Evolutionary conservation across 2,329 filamentous ascomycete genomes (phyloP).

Genomic region (Monosporascus sp.): DNA sequence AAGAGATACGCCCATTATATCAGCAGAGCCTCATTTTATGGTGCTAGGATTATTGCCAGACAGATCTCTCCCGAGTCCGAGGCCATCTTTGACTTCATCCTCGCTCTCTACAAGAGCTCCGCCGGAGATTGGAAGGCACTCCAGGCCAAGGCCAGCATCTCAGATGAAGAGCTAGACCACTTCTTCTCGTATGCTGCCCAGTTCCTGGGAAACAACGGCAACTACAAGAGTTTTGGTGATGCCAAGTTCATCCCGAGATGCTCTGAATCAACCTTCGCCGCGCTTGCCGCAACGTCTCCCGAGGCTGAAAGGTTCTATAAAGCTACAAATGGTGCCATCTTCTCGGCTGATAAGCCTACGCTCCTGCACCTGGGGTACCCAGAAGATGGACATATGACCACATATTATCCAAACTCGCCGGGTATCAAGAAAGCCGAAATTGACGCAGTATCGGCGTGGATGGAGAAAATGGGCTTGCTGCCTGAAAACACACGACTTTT

Average conservation of each 20-base stretch:
- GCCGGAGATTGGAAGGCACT: constrained; percentile 68
- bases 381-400: constrained; percentile 71
- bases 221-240: constrained; percentile 85
- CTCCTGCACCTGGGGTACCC: constrained; percentile 73
- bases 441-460: constrained; percentile 63
- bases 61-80: constrained; percentile 80
- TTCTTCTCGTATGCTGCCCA: constrained; percentile 75
- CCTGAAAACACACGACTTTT: constrained; percentile 72
- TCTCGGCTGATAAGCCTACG: constrained; percentile 57
- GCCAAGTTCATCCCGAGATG: constrained; percentile 77
- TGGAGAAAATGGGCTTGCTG: constrained; percentile 66
- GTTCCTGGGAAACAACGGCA: constrained; percentile 75
- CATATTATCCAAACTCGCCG: constrained; percentile 74
- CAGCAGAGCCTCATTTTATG: constrained; percentile 72
- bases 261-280: constrained; percentile 56
- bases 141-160: constrained; percentile 58
- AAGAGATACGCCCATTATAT: constrained; percentile 91
- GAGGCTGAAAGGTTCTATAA: constrained; percentile 61
- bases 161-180: constrained; percentile 56
- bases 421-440: constrained; percentile 73
- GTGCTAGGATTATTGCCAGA: constrained; percentile 71
- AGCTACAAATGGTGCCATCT: constrained; percentile 66
- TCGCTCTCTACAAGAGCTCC: constrained; percentile 62
- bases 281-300: constrained; percentile 55
- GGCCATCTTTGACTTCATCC: constrained; percentile 74